Evolutionary conservation across 2,329 filamentous ascomycete genomes (phyloP).

Genomic region (Catunica adiposa): DNA sequence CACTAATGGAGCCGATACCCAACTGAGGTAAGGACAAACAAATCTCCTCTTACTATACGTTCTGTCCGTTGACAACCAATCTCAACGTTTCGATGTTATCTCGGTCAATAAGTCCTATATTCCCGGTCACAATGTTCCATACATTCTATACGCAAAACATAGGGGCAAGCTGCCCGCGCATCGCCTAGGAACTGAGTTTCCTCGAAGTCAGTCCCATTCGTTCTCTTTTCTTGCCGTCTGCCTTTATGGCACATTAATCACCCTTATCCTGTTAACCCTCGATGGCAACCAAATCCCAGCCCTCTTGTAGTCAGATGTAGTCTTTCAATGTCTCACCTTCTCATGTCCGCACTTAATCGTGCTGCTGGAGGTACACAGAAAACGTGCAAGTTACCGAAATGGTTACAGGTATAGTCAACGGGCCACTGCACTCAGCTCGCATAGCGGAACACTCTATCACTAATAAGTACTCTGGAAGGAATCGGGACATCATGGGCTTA

Average conservation of each 20-base stretch:
- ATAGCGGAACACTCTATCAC: neutral
- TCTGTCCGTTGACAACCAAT: neutral
- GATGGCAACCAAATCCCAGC: neutral
- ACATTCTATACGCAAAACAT: neutral
- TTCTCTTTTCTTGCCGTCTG: neutral
- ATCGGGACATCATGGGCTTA: too few species aligned
- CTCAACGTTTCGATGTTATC: neutral
- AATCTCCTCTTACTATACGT: too few species aligned
- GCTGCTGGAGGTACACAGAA: neutral
- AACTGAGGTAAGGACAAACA: too few species aligned
- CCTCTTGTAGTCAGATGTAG: neutral
- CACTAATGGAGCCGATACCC: too few species aligned
- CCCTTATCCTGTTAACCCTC: neutral
- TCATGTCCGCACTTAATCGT: conserved; percentile 4
- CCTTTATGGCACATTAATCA: neutral
- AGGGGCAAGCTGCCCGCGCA: neutral
- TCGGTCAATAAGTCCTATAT: neutral
- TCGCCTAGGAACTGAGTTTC: neutral
- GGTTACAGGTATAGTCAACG: neutral
- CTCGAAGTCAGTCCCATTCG: neutral
- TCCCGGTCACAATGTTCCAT: neutral
- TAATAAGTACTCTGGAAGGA: neutral
- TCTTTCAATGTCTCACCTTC: neutral
- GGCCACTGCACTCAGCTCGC: neutral
- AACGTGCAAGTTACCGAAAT: neutral